Conservation (phyloP, 768 basidiomycete genomes). For the Podaxis sp. region DNA sequence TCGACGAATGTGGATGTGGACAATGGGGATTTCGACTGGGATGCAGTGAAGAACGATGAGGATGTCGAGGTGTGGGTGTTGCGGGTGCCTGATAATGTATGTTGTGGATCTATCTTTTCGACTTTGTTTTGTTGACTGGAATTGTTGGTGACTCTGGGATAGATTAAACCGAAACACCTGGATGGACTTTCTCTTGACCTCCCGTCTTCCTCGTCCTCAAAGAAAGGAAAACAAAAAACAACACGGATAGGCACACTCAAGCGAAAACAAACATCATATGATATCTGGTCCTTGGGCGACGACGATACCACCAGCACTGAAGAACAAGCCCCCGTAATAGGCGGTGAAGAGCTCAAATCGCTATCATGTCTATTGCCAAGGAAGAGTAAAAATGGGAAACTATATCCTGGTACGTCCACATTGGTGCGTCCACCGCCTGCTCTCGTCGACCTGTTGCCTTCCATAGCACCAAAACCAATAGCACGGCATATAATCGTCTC, state of each 20-base stretch:
- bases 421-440: not conserved
- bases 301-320: constrained; percentile 26
- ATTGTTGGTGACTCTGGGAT: not conserved
- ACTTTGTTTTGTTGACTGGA: not conserved
- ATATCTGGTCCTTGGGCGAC: constrained; percentile 64
- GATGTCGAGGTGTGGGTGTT: constrained; percentile 73
- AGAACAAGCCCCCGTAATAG: constrained; percentile 23
- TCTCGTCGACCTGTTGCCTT: not conserved
- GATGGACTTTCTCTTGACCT: constrained; percentile 49
- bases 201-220: constrained; percentile 29
- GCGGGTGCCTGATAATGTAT: constrained; percentile 65
- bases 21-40: constrained; percentile 67
- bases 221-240: constrained; percentile 22
- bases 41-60: constrained; percentile 50
- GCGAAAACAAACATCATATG: constrained; percentile 56
- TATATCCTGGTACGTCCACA: constrained; percentile 51
- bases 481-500: constrained; percentile 58
- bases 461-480: constrained; percentile 57
- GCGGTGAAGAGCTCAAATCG: constrained; percentile 63
- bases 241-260: constrained; percentile 48
- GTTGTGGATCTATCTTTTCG: constrained; percentile 24
- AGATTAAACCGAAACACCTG: constrained; percentile 71
- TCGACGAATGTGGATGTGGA: constrained; percentile 44
- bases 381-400: constrained; percentile 54
- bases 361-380: constrained; percentile 67